Percentiles rank a stretch among this genome's conserved stretches.
Conservation (phyloP, 2,329 filamentous ascomycete species). For the Exophiala sp. region DNA sequence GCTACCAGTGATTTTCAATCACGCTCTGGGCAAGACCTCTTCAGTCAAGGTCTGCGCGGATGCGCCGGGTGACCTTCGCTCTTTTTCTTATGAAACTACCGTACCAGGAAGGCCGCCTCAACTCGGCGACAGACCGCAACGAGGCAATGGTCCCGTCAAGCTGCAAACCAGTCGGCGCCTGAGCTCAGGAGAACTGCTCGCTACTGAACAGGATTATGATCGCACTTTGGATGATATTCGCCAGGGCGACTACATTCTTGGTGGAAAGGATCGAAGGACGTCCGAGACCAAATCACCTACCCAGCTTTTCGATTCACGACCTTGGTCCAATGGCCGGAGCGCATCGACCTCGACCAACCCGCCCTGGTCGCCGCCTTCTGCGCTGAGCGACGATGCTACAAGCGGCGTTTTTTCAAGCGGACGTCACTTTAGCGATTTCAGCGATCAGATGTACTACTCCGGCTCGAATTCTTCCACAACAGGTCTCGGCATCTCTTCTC, state of each 20-base stretch:
- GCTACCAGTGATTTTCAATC: constrained; percentile 20
- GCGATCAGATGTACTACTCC: constrained; percentile 1
- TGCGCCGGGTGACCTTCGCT: constrained; percentile 7
- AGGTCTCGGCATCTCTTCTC: constrained; percentile 12
- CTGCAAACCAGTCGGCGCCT: constrained; percentile 27
- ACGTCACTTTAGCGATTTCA: not conserved
- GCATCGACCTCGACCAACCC: constrained; percentile 8
- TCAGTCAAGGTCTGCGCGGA: constrained; percentile 4
- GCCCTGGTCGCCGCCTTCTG: constrained; percentile 9
- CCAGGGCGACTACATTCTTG: constrained; percentile 27
- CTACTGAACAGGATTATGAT: constrained; percentile 26
- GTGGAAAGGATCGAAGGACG: constrained; percentile 21
- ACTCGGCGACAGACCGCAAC: constrained; percentile 23
- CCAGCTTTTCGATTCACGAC: not conserved
- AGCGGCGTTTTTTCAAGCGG: not conserved
- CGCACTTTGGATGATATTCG: constrained; percentile 27
- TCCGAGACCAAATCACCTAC: constrained; percentile 9
- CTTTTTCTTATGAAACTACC: constrained; percentile 24
- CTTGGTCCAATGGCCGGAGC: not conserved
- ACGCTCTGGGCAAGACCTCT: constrained; percentile 15
- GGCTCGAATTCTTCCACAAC: not conserved
- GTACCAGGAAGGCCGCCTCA: constrained; percentile 24
- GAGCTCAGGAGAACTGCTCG: constrained; percentile 28
- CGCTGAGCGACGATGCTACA: constrained; percentile 2
- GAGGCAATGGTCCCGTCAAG: constrained; percentile 29